Percentiles rank a stretch among this genome's conserved stretches.
phyloP scores from a whole-genome alignment of 176 grass and related monocot species.

The Secale cereale region DNA sequence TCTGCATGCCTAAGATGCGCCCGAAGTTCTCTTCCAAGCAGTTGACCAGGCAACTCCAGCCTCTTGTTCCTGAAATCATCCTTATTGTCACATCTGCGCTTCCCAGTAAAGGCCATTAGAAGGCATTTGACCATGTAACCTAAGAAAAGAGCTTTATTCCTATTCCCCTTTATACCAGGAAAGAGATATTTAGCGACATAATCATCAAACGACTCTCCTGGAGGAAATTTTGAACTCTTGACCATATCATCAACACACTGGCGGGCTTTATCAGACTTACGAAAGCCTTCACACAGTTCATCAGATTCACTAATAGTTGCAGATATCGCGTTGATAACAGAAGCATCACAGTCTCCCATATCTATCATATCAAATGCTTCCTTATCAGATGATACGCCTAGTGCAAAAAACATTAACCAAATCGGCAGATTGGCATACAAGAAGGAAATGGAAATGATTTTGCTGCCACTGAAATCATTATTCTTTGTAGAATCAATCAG shows the following conservation, averaged over 20 bases:
- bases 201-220: constrained; percentile 75
- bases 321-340: constrained; percentile 66
- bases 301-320: constrained; percentile 76
- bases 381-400: constrained; percentile 84
- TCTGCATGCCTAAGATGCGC: constrained; percentile 83
- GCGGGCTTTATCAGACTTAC: constrained; percentile 49
- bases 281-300: constrained; percentile 69
- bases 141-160: constrained; percentile 74
- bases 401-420: constrained; percentile 91
- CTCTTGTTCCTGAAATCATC: constrained; percentile 98
- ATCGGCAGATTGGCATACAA: constrained; percentile 73
- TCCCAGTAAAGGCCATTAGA: constrained; percentile 69
- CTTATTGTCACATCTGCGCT: constrained; percentile 91
- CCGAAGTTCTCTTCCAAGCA: constrained; percentile 83
- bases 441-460: constrained; percentile 65
- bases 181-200: constrained; percentile 76
- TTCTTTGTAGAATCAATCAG: constrained; percentile 65
- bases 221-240: constrained; percentile 78
- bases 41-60: constrained; percentile 71
- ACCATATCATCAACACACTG: constrained; percentile 63
- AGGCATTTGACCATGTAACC: constrained; percentile 98
- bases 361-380: constrained; percentile 83
- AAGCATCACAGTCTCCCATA: constrained; percentile 64
- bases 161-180: constrained; percentile 64
- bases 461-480: constrained; percentile 64